Evolutionary conservation across 805 yeast genomes (phyloP).

Genomic region (Pichia occidentalis): DNA sequence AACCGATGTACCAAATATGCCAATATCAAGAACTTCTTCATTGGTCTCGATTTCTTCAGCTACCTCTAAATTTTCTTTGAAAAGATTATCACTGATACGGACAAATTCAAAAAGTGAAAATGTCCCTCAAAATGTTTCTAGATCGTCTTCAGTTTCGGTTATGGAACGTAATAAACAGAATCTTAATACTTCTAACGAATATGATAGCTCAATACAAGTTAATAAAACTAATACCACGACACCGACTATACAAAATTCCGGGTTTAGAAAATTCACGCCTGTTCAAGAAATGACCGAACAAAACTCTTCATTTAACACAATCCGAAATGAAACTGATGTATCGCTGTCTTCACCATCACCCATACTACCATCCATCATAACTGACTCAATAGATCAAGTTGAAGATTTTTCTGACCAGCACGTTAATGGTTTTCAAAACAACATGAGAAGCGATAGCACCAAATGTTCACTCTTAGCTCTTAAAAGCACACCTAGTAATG

Average conservation of each 20-base stretch:
- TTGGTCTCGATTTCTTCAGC: no score
- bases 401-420: no score
- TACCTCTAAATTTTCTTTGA: conserved; percentile 1
- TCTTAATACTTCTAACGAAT: no score
- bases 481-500: conserved; percentile 1
- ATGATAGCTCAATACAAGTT: no score
- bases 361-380: no score
- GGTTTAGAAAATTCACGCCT: conserved; percentile 1
- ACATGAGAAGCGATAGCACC: background rate
- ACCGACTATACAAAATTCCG: background rate
- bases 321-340: background rate
- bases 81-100: background rate
- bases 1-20: background rate
- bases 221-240: no score
- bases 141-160: conserved; percentile 6
- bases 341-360: background rate
- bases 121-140: conserved; percentile 4
- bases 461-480: background rate
- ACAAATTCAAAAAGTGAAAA: no score
- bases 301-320: background rate
- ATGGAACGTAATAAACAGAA: no score
- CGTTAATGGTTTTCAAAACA: no score
- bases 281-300: background rate
- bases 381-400: no score
- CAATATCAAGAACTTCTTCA: conserved; percentile 1